These are phyloP conservation scores for Trichoderma koningiopsis DNA, from an alignment of 2,329 filamentous ascomycete genomes.

Conservation along the genomic window DNA sequence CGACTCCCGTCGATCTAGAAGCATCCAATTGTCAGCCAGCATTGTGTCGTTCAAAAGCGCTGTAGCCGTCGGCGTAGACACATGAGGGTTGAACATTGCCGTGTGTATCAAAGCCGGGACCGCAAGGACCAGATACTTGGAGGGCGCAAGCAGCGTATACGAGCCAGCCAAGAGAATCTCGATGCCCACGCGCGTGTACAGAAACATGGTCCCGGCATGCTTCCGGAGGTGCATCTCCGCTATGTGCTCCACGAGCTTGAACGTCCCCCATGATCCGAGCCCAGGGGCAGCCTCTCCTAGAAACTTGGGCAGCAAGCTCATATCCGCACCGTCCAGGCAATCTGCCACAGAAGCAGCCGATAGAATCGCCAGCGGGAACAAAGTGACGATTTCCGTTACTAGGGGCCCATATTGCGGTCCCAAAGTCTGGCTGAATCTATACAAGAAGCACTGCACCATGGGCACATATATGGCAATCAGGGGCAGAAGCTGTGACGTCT, in stretches of 20 bases:
- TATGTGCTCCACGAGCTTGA: constrained; percentile 53
- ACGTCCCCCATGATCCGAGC: constrained; percentile 66
- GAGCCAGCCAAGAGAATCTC: constrained; percentile 66
- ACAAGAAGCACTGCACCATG: constrained; percentile 70
- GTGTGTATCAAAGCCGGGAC: constrained; percentile 75
- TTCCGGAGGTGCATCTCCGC: constrained; percentile 46
- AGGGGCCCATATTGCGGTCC: constrained; percentile 74
- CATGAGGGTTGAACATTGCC: constrained; percentile 71
- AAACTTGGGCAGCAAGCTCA: constrained; percentile 57
- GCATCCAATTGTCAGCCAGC: constrained; percentile 64
- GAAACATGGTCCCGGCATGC: constrained; percentile 61
- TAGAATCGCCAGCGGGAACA: constrained; percentile 69
- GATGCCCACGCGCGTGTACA: constrained; percentile 71
- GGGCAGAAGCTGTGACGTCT: constrained; percentile 61
- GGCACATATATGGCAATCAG: constrained; percentile 77
- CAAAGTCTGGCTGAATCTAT: constrained; percentile 64
- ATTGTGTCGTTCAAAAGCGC: constrained; percentile 67
- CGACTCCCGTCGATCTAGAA: constrained; percentile 83
- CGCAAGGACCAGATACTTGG: constrained; percentile 65
- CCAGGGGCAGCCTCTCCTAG: constrained; percentile 66
- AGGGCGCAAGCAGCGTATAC: constrained; percentile 70
- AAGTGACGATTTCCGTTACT: constrained; percentile 71
- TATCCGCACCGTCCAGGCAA: constrained; percentile 62
- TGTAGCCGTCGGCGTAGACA: constrained; percentile 63
- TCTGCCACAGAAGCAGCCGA: constrained; percentile 65